Evolutionary conservation across 352 stramenopile genomes (phyloP).

Genomic region (Globisporangium recalcitrans): DNA sequence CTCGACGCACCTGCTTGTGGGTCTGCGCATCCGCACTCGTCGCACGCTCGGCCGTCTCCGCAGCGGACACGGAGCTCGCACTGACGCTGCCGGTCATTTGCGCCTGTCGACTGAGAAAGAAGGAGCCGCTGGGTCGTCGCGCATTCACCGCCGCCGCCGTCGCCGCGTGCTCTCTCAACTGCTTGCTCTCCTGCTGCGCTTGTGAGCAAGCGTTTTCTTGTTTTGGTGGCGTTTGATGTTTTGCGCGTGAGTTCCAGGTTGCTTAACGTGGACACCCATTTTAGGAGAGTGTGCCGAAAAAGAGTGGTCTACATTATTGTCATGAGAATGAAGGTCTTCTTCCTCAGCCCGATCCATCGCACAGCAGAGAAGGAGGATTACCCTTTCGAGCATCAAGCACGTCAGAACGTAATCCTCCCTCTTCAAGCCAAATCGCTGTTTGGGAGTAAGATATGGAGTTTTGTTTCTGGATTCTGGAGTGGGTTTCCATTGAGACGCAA

Average conservation of each 20-base stretch:
- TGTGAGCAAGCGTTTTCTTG: neutral
- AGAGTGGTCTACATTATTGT: neutral
- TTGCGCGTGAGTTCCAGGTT: neutral
- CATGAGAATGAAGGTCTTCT: no score
- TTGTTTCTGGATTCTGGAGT: no score
- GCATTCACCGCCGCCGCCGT: neutral
- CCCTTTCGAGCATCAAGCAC: no score
- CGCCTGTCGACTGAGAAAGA: neutral
- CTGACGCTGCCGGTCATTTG: neutral
- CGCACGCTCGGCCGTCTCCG: neutral
- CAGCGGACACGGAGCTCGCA: neutral
- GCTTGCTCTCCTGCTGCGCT: neutral
- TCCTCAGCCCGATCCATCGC: no score
- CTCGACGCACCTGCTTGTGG: conserved; percentile 3
- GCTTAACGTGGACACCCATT: neutral
- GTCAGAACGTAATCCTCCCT: no score
- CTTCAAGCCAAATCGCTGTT: no score
- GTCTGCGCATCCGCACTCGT: neutral
- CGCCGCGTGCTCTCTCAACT: neutral
- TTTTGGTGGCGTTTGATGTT: neutral
- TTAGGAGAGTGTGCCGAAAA: no score
- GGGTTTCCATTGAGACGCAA: no score
- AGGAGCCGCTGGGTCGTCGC: neutral
- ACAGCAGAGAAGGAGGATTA: no score
- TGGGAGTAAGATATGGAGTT: no score